Conservation (phyloP, 306 rosid species). For the Quercus bicolor region DNA sequence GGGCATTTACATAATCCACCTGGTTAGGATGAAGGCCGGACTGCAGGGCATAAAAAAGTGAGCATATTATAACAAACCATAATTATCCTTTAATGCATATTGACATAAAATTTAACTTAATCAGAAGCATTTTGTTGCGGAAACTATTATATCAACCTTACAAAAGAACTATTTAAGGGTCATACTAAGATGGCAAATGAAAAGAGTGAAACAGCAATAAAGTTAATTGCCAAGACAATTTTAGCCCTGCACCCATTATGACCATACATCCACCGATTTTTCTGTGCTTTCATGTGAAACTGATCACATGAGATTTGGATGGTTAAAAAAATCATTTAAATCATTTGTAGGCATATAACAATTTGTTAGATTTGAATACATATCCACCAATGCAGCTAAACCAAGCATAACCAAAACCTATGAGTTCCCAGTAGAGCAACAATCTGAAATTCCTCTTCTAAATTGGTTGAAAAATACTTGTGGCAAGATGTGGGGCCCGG, state of each 20-base stretch:
- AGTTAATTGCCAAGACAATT: background rate
- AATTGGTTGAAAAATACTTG: too few relatives aligned
- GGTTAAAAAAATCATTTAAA: background rate
- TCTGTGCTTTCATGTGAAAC: background rate
- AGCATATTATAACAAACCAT: background rate
- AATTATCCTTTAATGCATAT: background rate
- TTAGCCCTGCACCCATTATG: conserved; percentile 15
- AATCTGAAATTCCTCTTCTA: too few relatives aligned
- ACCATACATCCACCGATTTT: background rate
- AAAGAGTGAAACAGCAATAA: background rate
- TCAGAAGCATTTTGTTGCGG: background rate
- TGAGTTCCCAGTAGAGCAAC: too few relatives aligned
- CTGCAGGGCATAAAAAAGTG: conserved; percentile 44
- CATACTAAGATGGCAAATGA: background rate
- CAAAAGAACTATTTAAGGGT: background rate
- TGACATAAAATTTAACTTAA: background rate
- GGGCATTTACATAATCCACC: conserved; percentile 86
- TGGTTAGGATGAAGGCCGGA: conserved; percentile 75
- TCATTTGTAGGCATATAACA: background rate
- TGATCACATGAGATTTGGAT: background rate
- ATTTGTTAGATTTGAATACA: background rate
- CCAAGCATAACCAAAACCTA: too few relatives aligned
- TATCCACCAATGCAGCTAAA: too few relatives aligned
- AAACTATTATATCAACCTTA: background rate
- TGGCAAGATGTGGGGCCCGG: too few relatives aligned